Evolutionary conservation across 2,329 filamentous ascomycete genomes (phyloP), one percentile per base, ranked within the genome.

Genomic region (Apiospora koreana): DNA sequence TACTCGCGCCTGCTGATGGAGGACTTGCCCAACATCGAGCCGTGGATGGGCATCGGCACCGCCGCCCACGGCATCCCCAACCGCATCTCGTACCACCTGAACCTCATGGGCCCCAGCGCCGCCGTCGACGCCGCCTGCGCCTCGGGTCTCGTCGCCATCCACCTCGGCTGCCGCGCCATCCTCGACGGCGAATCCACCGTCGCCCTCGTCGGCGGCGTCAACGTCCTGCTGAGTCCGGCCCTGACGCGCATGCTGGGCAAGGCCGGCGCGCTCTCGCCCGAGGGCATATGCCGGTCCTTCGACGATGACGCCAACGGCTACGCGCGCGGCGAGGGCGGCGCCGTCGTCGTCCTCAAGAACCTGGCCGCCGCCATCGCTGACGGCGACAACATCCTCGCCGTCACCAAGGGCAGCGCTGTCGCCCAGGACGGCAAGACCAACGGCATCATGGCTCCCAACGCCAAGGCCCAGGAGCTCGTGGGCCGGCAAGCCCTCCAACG

Each of bases 281-380:
- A 80, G 1, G 84, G 85, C 0, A 77, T 82, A 12, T 88, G 86
- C 72, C 86, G 86, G 66, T 80, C 83, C 1, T 87, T 83, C 64
- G 84, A 86, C 69, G 78, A 80, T 16, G 76, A 76, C 38, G 87
- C 86, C 23, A 84, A 88, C 75, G 87, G 87, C 8, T 89, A 88
- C 71, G 87, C 85, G 71, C 83, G 87, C 18, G 85, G 79, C 2
- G 87, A 89, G 68, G 86, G 81, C 10, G 80, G 83, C 41, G 86
- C 80, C 0, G 78, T 83, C 9, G 78, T 89, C 3, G 79, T 88
- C 4, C 71, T 89, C 35, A 89, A 89, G 76, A 76, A 81, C 9
- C 75, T 88, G 1, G 79, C 83, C 18, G 81, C 86, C 74, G 88
- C 88, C 4, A 68, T 83, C n/a, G 81, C 80, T 1, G 87, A 89